Base-by-base conservation (phyloP, 305 asterid species). In the Fraxinus floribunda region DNA sequence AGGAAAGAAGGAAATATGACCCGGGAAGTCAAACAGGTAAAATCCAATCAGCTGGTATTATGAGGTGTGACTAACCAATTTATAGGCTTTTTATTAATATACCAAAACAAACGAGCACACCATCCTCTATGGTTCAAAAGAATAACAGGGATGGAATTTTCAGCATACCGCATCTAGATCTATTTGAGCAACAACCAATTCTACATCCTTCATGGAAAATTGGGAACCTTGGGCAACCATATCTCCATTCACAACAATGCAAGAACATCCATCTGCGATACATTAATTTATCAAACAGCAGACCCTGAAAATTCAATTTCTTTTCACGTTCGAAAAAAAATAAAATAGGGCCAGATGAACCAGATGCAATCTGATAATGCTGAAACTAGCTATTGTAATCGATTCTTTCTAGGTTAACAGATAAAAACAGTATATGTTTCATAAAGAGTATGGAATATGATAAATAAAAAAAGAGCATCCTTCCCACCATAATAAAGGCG, bases 201-300 rank as follows among this genome's bases (percentile, higher is more conserved):
- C 99, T 38, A 96, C 98, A 88, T 94, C 99, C 90, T 91, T 93
- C 87, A 94, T 83, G 62, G 99, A 96, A 87, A 96, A 96, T 80
- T 94, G 98, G 78, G 99, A 91, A 77, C 98, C 97, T 88, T 94
- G 98, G 71, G 98, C 98, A 86, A 96, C 95, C 88, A 93, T 90
- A 86, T 96, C 98, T 84, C 98, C 99, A 70, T 96, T 96, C 75
- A 96, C 97, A 82, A 96, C 96, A 87, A 96, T 82, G 87, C 97
- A 93, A 82, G 98, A 83, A 77, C 99, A 96, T 85, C 99, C 99
- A 91, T 96, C 99, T 96, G 95, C 83, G 81, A 66, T 44, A 62
- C 38, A 57, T 57, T 76, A 87, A 71, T 64, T 36, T 18, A 82
- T 46, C 79, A 77, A 80, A 75, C 85, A 71, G 24, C 75, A 83